Evolutionary conservation across 768 basidiomycete species (phyloP), one percentile per base, ranked within the genome.

Genomic region (Tricholomella constricta): DNA sequence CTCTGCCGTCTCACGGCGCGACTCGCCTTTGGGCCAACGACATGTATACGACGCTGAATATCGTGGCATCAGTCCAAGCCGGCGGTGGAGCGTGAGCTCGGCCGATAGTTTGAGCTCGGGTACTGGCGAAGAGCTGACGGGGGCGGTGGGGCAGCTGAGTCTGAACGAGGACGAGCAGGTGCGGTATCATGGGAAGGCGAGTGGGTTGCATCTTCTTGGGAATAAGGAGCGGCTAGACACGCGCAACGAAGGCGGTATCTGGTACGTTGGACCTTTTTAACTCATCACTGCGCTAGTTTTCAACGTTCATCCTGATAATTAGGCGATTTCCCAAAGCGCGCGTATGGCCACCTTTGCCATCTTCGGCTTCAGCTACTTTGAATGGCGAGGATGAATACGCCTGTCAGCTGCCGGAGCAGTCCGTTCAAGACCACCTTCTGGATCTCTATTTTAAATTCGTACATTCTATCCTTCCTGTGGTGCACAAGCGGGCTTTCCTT

Each of bases 91-190:
- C 60, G 66, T 72, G 3, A 75, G 73, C 52, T 64, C 69, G 2
- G 45, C 43, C 11, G 64, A 69, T 44, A 70, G 68, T 31, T 31
- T 62, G 36, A 70, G 65, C 57, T 71, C 72, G 36, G 69, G 65
- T 26, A 72, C 70, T 41, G 77, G 76, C 31, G 74, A 70, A n/a
- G 77, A 75, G 26, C 63, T 79, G 29, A 77, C 80, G 27, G 84
- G 85, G 52, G 91, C 90, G 25, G 80, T 94, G 4, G 93, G 93
- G 2, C 91, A 94, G 69, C 74, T 95, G 53, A 90, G 88, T 57
- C 62, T 95, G 60, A 93, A 95, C 62, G 93, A 95, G 72, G 89
- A 94, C 48, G 80, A 84, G 51, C 85, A 94, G 65, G 84, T 95
- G 11, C 75, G 93, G 32, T 94, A 87, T 67, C 93, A 95, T 62